Percentiles rank a stretch among this genome's conserved stretches.
Conservation (phyloP, 495 filamentous ascomycete genomes). For the Choiromyces venosus region DNA sequence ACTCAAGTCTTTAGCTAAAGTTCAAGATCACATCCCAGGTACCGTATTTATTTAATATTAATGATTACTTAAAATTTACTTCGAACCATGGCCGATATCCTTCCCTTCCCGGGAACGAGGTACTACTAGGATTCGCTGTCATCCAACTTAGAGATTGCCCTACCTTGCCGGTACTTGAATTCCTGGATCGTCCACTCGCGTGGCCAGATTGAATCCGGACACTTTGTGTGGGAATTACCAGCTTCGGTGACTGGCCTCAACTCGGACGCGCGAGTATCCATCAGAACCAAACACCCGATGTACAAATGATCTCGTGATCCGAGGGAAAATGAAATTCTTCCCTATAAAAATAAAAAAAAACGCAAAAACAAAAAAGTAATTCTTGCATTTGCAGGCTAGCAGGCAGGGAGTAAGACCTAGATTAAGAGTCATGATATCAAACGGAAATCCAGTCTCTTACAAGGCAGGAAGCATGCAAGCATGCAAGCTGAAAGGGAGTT, state of each 20-base stretch:
- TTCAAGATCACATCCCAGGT: not conserved
- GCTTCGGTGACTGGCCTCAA: no score
- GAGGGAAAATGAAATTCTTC: no score
- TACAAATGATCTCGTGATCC: not conserved
- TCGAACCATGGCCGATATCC: not conserved
- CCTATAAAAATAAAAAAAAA: not conserved
- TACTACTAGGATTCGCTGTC: not conserved
- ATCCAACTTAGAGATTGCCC: no score
- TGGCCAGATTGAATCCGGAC: no score
- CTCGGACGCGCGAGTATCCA: no score
- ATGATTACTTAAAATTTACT: not conserved
- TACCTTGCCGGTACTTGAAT: not conserved
- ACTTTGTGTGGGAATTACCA: no score
- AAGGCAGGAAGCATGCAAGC: not conserved
- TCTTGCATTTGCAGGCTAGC: not conserved
- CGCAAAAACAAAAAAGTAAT: not conserved
- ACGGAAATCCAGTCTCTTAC: not conserved
- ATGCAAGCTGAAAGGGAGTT: no score
- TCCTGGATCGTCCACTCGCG: not conserved
- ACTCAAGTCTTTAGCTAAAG: not conserved
- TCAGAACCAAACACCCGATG: not conserved
- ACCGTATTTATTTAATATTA: no score
- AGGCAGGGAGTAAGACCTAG: not conserved
- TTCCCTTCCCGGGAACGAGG: not conserved
- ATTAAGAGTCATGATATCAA: not conserved